These are phyloP conservation scores for Stephania yunnanensis DNA, from an alignment of 164 flowering plant genomes.

Conservation along the genomic window DNA sequence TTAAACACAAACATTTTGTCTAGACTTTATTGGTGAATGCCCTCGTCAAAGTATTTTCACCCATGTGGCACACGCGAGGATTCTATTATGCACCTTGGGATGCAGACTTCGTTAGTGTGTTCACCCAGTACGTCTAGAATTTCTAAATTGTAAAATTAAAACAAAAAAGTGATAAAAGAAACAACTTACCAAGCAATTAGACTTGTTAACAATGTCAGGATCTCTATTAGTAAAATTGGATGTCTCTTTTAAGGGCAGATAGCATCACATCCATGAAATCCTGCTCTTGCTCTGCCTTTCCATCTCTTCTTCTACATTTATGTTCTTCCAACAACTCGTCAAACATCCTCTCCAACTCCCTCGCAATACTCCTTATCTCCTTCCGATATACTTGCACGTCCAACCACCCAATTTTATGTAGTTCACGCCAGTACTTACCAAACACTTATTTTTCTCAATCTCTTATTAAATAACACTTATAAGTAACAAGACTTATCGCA, in stretches of 20 bases:
- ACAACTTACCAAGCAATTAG: constrained; percentile 17
- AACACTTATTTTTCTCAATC: no score
- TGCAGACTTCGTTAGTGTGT: no score
- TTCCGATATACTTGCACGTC: constrained; percentile 18
- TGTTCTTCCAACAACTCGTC: constrained; percentile 19
- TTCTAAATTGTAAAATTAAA: no score
- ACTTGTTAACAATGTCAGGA: constrained; percentile 9
- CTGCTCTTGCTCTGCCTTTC: neutral
- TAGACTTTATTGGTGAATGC: no score
- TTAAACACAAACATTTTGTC: no score
- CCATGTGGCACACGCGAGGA: no score
- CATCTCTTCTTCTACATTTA: neutral
- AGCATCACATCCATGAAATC: constrained; percentile 27
- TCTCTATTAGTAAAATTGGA: constrained; percentile 1
- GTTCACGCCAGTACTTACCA: no score
- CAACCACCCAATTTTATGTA: constrained; percentile 14
- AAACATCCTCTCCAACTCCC: constrained; percentile 11
- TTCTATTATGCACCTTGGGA: no score
- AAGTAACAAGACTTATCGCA: no score
- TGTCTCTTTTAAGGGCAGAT: constrained; percentile 3
- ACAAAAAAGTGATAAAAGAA: neutral
- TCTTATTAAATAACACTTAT: no score
- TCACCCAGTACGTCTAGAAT: no score
- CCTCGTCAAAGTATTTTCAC: no score
- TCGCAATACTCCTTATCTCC: constrained; percentile 14